phyloP scores from a whole-genome alignment of 768 basidiomycete genomes.

The Boletus subparvulus region DNA sequence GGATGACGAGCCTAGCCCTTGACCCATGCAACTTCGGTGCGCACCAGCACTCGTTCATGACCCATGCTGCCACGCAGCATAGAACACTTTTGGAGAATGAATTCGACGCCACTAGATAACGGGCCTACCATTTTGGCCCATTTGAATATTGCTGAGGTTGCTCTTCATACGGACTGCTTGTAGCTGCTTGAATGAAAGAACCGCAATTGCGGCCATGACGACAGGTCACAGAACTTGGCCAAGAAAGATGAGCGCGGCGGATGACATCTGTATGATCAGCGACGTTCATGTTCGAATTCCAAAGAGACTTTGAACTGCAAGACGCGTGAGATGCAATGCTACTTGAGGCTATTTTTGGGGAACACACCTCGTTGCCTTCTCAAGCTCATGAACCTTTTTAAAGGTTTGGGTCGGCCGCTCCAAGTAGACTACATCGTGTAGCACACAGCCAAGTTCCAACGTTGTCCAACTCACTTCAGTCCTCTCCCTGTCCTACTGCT shows the following conservation, averaged over 20 bases:
- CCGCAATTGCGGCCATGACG: constrained; percentile 20
- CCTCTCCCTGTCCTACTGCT: background rate
- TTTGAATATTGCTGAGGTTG: constrained; percentile 21
- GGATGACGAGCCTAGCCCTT: constrained; percentile 22
- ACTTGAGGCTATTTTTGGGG: constrained; percentile 22
- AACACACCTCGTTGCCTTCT: constrained; percentile 26
- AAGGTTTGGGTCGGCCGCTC: constrained; percentile 11
- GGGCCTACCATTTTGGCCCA: constrained; percentile 13
- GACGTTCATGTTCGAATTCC: constrained; percentile 26
- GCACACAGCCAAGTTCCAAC: constrained; percentile 2
- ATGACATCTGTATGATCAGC: constrained; percentile 14
- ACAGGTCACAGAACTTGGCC: constrained; percentile 24
- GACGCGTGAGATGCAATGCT: constrained; percentile 23
- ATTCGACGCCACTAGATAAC: constrained; percentile 30
- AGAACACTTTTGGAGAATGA: constrained; percentile 19
- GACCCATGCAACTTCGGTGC: constrained; percentile 22
- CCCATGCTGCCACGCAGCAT: constrained; percentile 18
- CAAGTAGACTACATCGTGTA: constrained; percentile 24
- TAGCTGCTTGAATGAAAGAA: constrained; percentile 12
- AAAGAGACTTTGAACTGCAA: constrained; percentile 8
- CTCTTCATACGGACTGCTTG: background rate
- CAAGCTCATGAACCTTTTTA: constrained; percentile 19
- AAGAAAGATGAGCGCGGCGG: constrained; percentile 5
- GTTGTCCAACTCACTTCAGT: constrained; percentile 14
- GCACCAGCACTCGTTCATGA: constrained; percentile 3